Conservation (phyloP, 2,329 filamentous ascomycete species). For the Ceratocystis variospora region DNA sequence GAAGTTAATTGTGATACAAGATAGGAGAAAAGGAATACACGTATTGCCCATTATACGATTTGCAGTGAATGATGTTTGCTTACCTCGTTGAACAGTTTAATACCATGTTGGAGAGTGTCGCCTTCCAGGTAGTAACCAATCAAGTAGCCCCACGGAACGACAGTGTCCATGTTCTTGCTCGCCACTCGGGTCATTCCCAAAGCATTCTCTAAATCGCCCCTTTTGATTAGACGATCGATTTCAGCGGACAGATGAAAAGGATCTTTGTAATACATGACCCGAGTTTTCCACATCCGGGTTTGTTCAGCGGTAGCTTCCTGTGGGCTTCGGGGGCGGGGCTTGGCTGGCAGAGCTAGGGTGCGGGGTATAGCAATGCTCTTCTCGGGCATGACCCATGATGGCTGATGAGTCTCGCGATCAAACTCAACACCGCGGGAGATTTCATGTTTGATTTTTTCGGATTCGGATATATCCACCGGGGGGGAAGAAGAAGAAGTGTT, state of each 20-base stretch:
- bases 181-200: conserved; percentile 52
- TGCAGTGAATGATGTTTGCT: conserved; percentile 22
- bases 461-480: neutral
- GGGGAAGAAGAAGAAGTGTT: neutral
- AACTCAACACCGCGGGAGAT: conserved; percentile 15
- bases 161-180: conserved; percentile 49
- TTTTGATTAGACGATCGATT: conserved; percentile 45
- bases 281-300: conserved; percentile 3
- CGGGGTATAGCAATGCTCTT: neutral
- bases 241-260: conserved; percentile 58
- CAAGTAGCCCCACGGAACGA: conserved; percentile 79
- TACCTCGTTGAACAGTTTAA: conserved; percentile 84
- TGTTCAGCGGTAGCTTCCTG: conserved; percentile 12
- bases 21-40: neutral
- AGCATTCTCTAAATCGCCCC: conserved; percentile 52
- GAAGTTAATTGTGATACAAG: neutral
- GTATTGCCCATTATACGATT: neutral
- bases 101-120: conserved; percentile 46
- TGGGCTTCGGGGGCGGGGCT: conserved; percentile 2
- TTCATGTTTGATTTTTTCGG: conserved; percentile 16
- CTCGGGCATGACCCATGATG: conserved; percentile 18
- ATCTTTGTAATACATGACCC: conserved; percentile 43
- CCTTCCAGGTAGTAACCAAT: conserved; percentile 56
- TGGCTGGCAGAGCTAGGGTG: conserved; percentile 4
- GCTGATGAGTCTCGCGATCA: conserved; percentile 17